Evolutionary conservation across 371 early-diverging fungal genomes (phyloP).

Genomic region (Mucor indicus): DNA sequence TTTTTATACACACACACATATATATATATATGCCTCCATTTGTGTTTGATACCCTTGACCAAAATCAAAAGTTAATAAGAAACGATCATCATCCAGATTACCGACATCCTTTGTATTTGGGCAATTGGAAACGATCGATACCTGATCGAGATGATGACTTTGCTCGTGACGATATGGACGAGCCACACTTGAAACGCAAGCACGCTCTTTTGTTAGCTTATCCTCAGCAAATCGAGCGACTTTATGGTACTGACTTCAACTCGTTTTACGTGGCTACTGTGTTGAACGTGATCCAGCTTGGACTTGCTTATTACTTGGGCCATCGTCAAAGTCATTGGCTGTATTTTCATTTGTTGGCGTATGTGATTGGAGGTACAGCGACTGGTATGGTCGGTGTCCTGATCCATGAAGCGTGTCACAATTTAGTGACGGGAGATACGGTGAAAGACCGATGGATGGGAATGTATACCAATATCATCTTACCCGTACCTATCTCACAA

Average conservation of each 20-base stretch:
- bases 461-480: constrained; percentile 79
- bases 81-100: constrained; percentile 54
- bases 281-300: constrained; percentile 73
- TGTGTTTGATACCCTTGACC: constrained; percentile 19
- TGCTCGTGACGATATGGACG: constrained; percentile 85
- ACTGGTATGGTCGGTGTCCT: constrained; percentile 74
- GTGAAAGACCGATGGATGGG: constrained; percentile 80
- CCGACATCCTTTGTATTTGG: constrained; percentile 78
- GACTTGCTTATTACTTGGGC: constrained; percentile 79
- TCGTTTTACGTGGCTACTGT: constrained; percentile 71
- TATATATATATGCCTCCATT: constrained; percentile 36
- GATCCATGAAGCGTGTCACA: constrained; percentile 93
- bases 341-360: constrained; percentile 58
- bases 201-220: constrained; percentile 79
- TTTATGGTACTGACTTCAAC: constrained; percentile 79
- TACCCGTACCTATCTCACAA: constrained; percentile 78
- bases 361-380: constrained; percentile 81
- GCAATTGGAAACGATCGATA: constrained; percentile 80
- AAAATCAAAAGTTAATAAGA: constrained; percentile 3
- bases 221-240: constrained; percentile 75
- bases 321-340: constrained; percentile 54
- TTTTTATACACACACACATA: constrained; percentile 2
- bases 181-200: constrained; percentile 92
- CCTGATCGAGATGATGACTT: constrained; percentile 74
- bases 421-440: constrained; percentile 64